Conservation (phyloP, 2,329 filamentous ascomycete genomes). For the Fusarium sterilihyphosum region DNA sequence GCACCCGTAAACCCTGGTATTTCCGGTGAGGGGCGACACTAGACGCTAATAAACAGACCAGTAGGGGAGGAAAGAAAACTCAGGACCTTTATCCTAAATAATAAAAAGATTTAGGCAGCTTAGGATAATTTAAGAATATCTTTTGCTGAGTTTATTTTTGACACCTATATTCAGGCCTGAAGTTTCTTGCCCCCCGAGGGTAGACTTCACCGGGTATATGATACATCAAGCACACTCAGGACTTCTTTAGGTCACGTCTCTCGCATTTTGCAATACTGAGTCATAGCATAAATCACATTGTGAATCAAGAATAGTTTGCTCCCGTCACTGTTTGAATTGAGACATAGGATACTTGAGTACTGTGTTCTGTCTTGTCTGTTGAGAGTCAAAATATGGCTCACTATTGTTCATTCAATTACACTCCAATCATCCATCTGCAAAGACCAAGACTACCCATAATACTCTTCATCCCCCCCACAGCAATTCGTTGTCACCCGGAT, state of each 20-base stretch:
- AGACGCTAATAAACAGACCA: neutral
- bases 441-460: neutral
- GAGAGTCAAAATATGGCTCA: neutral
- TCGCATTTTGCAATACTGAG: too few relatives aligned
- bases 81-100: too few relatives aligned
- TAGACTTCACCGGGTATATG: neutral
- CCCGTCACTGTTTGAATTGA: neutral
- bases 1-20: neutral
- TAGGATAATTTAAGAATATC: too few relatives aligned
- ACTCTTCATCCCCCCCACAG: neutral
- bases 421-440: neutral
- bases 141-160: too few relatives aligned
- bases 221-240: neutral
- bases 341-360: neutral
- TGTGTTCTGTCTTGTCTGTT: neutral
- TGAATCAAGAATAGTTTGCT: neutral
- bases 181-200: too few relatives aligned
- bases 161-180: too few relatives aligned
- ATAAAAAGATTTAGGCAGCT: too few relatives aligned
- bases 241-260: neutral
- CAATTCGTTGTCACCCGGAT: neutral
- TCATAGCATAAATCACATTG: neutral
- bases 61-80: too few relatives aligned
- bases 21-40: neutral
- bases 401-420: neutral